Base-by-base conservation (phyloP, 225 moss, liverwort and hornwort genomes). In the Thuidium tamariscinum region DNA sequence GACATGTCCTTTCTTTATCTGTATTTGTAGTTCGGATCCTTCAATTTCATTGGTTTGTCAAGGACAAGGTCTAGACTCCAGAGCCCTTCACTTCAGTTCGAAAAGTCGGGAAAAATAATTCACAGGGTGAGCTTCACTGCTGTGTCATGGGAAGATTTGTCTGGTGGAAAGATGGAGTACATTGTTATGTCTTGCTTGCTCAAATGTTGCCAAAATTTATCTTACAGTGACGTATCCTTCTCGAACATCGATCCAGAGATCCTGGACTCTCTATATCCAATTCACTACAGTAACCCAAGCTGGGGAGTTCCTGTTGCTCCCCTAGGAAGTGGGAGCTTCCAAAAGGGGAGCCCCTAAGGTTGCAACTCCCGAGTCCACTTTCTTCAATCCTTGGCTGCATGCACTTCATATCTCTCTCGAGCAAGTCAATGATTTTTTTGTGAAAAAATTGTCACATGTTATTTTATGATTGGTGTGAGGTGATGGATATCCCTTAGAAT, bases 241-340 rank as follows among this genome's bases (percentile, higher is more conserved):
- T 37, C 1, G 10, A 55, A 54, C 54, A 54, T 36, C 4, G 15
- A 36, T 36, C 13, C 16, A 55, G 12, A 13, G 46, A 20, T 10
- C n/a, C 22, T 52, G 9, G 30, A 70, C 42, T 70, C 25, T 18
- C 49, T 2, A 21, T 34, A 7, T 49, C 32, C 49, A 37, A n/a
- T n/a, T n/a, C n/a, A n/a, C n/a, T n/a, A n/a, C n/a, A n/a, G n/a
- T 39, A 13, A 39, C 25, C 4, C 1, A 67, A 22, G 6, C 1
- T 67, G 1, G 37, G 12, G 15, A 67, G 41, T 16, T 15, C 5
- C 9, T 70, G 26, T 70, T 42, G 9, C 27, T 42, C 15, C 1
- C 2, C 26, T 1, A 14, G 5, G 10, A 44, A 17, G 44, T 2
- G 2, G 3, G 10, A 44, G 6, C 10, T 6, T 29, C 10, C 5